Evolutionary conservation across 2,329 filamentous ascomycete genomes (phyloP), one percentile per base, ranked within the genome.

Genomic region (Mariannaea sp.): DNA sequence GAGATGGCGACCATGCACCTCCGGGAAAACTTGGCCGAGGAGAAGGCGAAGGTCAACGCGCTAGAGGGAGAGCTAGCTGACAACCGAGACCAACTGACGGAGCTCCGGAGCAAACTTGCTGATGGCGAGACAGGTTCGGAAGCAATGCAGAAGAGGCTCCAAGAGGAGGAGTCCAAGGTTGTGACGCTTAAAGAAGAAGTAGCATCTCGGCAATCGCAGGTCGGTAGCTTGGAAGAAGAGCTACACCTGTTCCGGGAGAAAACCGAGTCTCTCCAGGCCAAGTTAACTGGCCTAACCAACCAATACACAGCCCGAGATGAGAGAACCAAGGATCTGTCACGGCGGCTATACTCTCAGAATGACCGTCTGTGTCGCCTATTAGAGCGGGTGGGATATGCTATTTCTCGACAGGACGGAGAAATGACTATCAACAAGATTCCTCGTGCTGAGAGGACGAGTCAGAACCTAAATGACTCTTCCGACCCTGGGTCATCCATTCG

Each of bases 101-200:
- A 81, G 22, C 75, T 96, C 17, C 84, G 89, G 51, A 76, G 78
- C 13, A 88, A 88, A 69, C 86, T 96, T 66, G 84, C 88, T 1
- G 88, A 92, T 59, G 92, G 90, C 13, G 90, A 94, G 70, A 92
- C 86, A 3, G 91, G 91, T 5, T 92, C 90, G 0, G 90, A 92
- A 70, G 85, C 84, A 22, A 74, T 96, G 49, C 85, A 89, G 49
- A 87, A 87, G 71, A 83, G 86, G 49, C 79, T 95, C 3, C 84
- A 87, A 35, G 88, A 90, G 52, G 87, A 92, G 65, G 90, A 96
- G 70, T 78, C 77, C 53, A 89, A 85, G 70, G 82, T 90, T 4
- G 81, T 81, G 17, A 79, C 78, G 10, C 74, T 96, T 22, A 82
- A 84, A 2, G 83, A 90, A 61, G 84, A 90, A 64, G 77, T 96